phyloP scores from a whole-genome alignment of 306 rosid species.

The Quercus rubra region DNA sequence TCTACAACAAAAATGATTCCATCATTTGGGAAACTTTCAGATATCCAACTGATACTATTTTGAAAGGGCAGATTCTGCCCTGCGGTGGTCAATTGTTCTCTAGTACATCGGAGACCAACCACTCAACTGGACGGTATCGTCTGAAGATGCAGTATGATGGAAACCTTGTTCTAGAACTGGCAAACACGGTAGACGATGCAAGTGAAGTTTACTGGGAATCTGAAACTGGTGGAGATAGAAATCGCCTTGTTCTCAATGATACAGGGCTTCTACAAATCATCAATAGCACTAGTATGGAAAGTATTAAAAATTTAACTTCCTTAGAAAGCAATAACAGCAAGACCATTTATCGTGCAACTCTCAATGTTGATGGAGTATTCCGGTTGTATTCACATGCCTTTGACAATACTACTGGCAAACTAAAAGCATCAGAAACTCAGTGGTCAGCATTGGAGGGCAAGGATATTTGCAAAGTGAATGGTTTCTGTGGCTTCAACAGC shows the following conservation, averaged over 20 bases:
- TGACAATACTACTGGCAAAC: not conserved
- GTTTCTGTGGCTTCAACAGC: conserved; percentile 26
- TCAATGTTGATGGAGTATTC: conserved; percentile 6
- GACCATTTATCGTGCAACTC: conserved; percentile 4
- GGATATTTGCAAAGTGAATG: not conserved
- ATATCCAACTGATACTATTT: too few species aligned
- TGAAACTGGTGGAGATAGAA: rapidly evolving
- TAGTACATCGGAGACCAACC: not conserved
- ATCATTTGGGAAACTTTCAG: too few species aligned
- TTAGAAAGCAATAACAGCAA: not conserved
- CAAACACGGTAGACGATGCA: not conserved
- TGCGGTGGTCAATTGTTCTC: not conserved
- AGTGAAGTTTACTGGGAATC: not conserved
- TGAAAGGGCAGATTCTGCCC: not conserved
- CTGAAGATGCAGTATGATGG: conserved; percentile 21
- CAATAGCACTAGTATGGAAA: not conserved
- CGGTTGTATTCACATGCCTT: conserved; percentile 9
- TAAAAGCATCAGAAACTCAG: rapidly evolving
- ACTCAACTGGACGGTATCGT: not conserved
- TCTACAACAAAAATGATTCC: too few species aligned
- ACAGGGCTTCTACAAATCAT: not conserved
- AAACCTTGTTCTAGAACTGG: conserved; percentile 3
- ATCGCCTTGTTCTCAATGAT: not conserved
- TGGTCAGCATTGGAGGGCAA: not conserved
- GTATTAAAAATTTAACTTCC: not conserved